These are phyloP conservation scores for Rhizopogon roseolus DNA, from an alignment of 768 basidiomycete genomes.

Conservation along the genomic window DNA sequence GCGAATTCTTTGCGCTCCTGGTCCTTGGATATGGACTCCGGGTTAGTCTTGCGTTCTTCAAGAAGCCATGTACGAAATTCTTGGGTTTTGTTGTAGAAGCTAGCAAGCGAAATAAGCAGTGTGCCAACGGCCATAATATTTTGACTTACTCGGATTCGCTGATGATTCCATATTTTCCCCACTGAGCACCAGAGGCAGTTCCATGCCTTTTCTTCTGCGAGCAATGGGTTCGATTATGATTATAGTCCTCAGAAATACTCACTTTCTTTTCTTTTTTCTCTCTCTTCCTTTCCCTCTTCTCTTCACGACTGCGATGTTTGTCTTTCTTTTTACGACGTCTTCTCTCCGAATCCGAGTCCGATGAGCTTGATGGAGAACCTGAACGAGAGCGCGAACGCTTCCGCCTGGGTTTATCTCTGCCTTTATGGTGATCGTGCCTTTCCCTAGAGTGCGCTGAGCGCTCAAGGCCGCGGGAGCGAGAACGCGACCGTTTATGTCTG, in stretches of 20 bases:
- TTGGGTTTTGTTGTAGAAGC: conserved; percentile 75
- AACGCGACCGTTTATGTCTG: conserved; percentile 2
- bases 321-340: conserved; percentile 41
- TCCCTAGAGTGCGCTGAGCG: conserved; percentile 33
- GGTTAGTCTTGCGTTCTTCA: conserved; percentile 88
- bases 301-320: conserved; percentile 39
- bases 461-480: conserved; percentile 19
- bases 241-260: conserved; percentile 23
- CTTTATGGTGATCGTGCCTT: conserved; percentile 19
- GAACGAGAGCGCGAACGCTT: conserved; percentile 32
- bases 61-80: conserved; percentile 93
- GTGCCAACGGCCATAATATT: conserved; percentile 1
- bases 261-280: conserved; percentile 73
- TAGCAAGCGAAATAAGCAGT: conserved; percentile 25
- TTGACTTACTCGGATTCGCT: conserved; percentile 73
- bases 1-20: conserved; percentile 83
- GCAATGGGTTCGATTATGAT: not conserved
- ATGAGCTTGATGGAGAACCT: conserved; percentile 39
- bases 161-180: conserved; percentile 91
- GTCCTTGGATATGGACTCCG: conserved; percentile 83
- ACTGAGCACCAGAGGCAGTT: conserved; percentile 48
- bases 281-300: conserved; percentile 50
- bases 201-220: conserved; percentile 56
- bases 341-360: conserved; percentile 29
- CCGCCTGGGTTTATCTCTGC: conserved; percentile 23